These are phyloP conservation scores for Hypoxylon trugodes DNA, from an alignment of 495 filamentous ascomycete species.

Conservation along the genomic window DNA sequence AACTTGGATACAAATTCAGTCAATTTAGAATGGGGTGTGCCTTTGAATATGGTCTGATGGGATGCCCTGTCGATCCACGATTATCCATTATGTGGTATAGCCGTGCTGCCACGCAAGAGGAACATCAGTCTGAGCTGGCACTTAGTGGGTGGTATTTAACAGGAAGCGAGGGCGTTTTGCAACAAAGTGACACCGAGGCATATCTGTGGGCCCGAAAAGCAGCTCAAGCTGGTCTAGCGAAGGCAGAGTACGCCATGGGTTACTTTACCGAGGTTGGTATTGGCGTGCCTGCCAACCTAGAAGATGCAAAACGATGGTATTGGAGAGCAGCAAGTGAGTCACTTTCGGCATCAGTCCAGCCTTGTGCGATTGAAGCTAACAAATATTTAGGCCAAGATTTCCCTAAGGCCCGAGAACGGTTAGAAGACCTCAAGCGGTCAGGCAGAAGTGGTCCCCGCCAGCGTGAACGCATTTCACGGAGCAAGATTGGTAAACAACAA, in stretches of 20 bases:
- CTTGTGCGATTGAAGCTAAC: conserved; percentile 22
- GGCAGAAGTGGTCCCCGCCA: conserved; percentile 72
- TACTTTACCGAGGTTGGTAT: conserved; percentile 97
- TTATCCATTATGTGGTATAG: conserved; percentile 93
- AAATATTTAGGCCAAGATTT: conserved; percentile 81
- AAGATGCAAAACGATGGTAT: conserved; percentile 98
- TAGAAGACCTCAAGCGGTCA: conserved; percentile 88
- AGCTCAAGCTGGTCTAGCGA: conserved; percentile 80
- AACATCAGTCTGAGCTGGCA: conserved; percentile 93
- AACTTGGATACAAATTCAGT: conserved; percentile 92
- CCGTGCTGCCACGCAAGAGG: conserved; percentile 87
- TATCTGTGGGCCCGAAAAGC: conserved; percentile 98
- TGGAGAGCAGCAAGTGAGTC: conserved; percentile 94
- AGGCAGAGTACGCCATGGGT: conserved; percentile 97
- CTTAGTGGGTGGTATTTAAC: conserved; percentile 97
- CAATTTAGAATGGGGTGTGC: conserved; percentile 89
- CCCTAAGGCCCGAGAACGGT: conserved; percentile 86
- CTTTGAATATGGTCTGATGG: conserved; percentile 89
- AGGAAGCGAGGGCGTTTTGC: conserved; percentile 83
- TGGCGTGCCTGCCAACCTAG: conserved; percentile 82
- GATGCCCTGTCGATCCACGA: conserved; percentile 80
- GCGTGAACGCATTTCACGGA: conserved; percentile 83
- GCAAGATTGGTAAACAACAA: conserved; percentile 81
- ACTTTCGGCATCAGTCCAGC: not conserved
- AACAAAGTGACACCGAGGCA: conserved; percentile 93